phyloP scores from a whole-genome alignment of 768 basidiomycete genomes.

The Pulveroboletus frians region DNA sequence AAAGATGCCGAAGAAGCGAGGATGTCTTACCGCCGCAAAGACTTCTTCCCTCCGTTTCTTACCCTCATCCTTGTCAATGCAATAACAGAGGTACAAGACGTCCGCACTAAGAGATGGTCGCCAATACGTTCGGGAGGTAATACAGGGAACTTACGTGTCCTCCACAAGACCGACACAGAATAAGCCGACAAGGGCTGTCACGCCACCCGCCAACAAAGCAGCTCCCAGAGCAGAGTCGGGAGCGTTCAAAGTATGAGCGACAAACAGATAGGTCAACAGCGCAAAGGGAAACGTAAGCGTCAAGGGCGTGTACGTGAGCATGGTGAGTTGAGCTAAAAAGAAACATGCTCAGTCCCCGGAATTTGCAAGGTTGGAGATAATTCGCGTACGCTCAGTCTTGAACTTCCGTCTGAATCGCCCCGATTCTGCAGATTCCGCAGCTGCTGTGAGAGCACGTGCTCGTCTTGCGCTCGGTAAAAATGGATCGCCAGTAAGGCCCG shows the following conservation, averaged over 20 bases:
- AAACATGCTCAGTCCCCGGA: slow-evolving; percentile 1
- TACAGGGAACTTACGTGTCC: slow-evolving; percentile 51
- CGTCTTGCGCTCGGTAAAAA: slow-evolving; percentile 57
- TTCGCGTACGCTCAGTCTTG: slow-evolving; percentile 52
- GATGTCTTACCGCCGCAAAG: slow-evolving; percentile 45
- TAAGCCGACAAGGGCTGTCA: slow-evolving; percentile 75
- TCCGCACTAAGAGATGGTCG: slow-evolving; percentile 42
- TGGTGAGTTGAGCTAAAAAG: slow-evolving; percentile 52
- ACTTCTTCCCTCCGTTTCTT: slow-evolving; percentile 49
- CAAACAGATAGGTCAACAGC: slow-evolving; percentile 78
- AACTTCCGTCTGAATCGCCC: slow-evolving; percentile 44
- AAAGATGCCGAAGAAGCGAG: background rate
- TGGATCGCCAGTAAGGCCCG: slow-evolving; percentile 68
- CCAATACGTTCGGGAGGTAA: background rate
- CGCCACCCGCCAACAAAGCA: slow-evolving; percentile 68
- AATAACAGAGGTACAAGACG: slow-evolving; percentile 62
- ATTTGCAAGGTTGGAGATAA: background rate
- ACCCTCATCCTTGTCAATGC: slow-evolving; percentile 55
- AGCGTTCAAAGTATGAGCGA: slow-evolving; percentile 71
- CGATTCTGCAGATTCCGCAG: slow-evolving; percentile 43
- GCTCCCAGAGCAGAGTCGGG: slow-evolving; percentile 72
- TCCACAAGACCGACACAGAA: slow-evolving; percentile 80
- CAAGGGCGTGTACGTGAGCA: slow-evolving; percentile 68
- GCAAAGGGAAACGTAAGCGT: slow-evolving; percentile 81
- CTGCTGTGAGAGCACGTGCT: slow-evolving; percentile 51